phyloP scores from a whole-genome alignment of 306 rosid genomes.

The Cucurbita ficifolia region DNA sequence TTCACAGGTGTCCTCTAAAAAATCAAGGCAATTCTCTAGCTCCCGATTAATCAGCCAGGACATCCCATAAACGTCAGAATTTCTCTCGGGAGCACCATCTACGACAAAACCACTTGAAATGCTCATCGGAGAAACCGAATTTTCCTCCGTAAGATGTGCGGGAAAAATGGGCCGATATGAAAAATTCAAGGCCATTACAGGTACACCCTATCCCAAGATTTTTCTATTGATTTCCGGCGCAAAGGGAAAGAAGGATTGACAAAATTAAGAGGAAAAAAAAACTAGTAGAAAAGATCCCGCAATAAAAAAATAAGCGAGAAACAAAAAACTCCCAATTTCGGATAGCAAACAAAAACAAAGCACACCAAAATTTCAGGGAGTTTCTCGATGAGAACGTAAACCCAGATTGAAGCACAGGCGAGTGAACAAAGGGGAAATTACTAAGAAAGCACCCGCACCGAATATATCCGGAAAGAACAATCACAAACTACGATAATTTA shows the following conservation, averaged over 20 bases:
- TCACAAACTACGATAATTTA: constrained; percentile 11
- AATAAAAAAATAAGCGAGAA: not conserved
- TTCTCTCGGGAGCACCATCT: constrained; percentile 42
- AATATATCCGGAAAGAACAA: not conserved
- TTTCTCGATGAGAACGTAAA: constrained; percentile 30
- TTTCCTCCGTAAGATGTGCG: constrained; percentile 27
- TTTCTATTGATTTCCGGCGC: not conserved
- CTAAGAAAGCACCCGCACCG: not conserved
- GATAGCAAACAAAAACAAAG: constrained; percentile 89
- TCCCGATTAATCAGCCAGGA: constrained; percentile 34
- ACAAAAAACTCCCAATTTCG: constrained; percentile 76
- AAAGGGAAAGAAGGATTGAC: not conserved
- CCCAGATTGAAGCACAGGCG: not conserved
- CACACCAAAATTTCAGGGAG: constrained; percentile 82
- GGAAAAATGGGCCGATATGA: constrained; percentile 30
- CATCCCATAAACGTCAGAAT: constrained; percentile 36
- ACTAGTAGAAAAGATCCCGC: not conserved
- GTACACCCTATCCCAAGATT: constrained; percentile 10
- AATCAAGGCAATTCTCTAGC: constrained; percentile 46
- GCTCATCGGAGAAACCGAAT: constrained; percentile 39
- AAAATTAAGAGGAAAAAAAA: not conserved
- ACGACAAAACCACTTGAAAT: constrained; percentile 43
- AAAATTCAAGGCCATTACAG: constrained; percentile 42
- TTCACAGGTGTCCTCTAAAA: constrained; percentile 45
- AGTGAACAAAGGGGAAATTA: not conserved